Conservation (phyloP, 192 early-diverging fungal species). For the Nowakowskiella sp. region DNA sequence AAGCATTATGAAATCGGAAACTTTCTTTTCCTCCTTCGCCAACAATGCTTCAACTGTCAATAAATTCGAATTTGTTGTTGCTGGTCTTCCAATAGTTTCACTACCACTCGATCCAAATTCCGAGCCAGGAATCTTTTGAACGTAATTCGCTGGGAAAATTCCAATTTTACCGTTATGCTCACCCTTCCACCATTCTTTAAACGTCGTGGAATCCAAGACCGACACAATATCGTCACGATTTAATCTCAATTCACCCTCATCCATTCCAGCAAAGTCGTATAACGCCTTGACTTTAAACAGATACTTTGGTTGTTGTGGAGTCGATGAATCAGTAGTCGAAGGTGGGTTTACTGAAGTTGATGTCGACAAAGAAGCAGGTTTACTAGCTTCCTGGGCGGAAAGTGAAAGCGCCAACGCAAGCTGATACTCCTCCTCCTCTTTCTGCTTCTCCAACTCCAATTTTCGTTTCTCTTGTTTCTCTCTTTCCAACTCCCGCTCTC, state of each 20-base stretch:
- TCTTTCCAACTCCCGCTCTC: conserved; percentile 27
- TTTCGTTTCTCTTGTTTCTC: conserved; percentile 20
- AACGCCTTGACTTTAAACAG: conserved; percentile 81
- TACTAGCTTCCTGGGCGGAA: conserved; percentile 40
- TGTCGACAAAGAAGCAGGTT: neutral
- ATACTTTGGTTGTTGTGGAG: conserved; percentile 19
- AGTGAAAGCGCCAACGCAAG: conserved; percentile 84
- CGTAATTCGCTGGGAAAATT: conserved; percentile 97
- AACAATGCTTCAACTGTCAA: conserved; percentile 50
- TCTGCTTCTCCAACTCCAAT: conserved; percentile 69
- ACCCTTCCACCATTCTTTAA: conserved; percentile 99
- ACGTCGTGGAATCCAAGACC: conserved; percentile 84
- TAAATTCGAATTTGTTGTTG: neutral
- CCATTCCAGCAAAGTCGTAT: conserved; percentile 87
- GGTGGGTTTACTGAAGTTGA: neutral
- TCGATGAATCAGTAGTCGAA: neutral
- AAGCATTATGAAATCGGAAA: conserved; percentile 69
- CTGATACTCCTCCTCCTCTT: conserved; percentile 93
- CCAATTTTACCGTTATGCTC: conserved; percentile 77
- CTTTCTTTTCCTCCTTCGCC: conserved; percentile 59
- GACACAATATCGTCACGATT: conserved; percentile 78
- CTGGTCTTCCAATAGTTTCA: neutral
- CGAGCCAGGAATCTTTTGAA: conserved; percentile 41
- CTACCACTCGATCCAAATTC: neutral
- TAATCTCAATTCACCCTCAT: conserved; percentile 86